phyloP scores from a whole-genome alignment of 1,284 basidiomycete species.

The Sparassis latifolia region DNA sequence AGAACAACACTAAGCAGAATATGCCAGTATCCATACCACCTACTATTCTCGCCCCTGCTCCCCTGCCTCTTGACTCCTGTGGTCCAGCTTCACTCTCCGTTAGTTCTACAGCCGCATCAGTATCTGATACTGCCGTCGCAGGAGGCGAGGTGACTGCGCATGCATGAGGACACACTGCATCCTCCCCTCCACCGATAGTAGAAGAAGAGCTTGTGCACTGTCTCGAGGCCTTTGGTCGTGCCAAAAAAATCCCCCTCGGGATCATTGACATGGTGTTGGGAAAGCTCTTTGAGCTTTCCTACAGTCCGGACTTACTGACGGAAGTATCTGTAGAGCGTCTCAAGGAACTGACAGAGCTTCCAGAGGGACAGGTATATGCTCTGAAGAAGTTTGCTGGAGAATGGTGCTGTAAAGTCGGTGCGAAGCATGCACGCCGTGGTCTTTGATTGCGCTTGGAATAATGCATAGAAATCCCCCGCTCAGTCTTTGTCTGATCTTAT shows the following conservation, averaged over 20 bases:
- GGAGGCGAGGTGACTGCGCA: no score
- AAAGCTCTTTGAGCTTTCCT: background rate
- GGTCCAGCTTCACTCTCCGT: background rate
- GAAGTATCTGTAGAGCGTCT: background rate
- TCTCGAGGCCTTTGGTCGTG: background rate
- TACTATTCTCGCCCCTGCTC: background rate
- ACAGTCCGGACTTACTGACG: background rate
- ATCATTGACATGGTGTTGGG: background rate
- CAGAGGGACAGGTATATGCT: background rate
- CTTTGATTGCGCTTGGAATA: background rate
- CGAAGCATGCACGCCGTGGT: background rate
- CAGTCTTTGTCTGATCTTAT: no score
- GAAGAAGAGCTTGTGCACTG: background rate
- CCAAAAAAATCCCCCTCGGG: background rate
- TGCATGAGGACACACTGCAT: background rate
- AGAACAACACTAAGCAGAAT: background rate
- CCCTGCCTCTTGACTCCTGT: background rate
- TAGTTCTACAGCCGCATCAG: background rate
- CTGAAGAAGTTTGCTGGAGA: background rate
- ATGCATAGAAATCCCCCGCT: no score
- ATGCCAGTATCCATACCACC: background rate
- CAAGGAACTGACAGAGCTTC: background rate
- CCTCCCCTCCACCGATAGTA: background rate
- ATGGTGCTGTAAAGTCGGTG: background rate
- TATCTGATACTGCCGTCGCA: background rate